Evolutionary conservation across 2,329 filamentous ascomycete species (phyloP).

Genomic region (Colletotrichum godetiae): DNA sequence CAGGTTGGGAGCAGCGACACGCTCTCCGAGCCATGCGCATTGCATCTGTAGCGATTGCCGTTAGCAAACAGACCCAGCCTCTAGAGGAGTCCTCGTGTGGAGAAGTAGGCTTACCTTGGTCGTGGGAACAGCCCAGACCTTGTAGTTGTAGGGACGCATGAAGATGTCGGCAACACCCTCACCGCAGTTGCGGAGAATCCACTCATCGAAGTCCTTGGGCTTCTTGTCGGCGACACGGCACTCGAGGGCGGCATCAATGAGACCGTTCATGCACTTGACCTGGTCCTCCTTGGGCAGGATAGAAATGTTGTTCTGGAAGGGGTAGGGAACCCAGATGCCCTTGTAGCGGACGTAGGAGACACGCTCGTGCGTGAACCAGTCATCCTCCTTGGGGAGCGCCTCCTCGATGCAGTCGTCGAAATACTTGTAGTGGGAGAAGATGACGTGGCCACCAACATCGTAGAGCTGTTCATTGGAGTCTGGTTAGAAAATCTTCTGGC

Average conservation of each 20-base stretch:
- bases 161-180: constrained; percentile 91
- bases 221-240: constrained; percentile 88
- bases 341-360: constrained; percentile 99
- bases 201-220: constrained; percentile 97
- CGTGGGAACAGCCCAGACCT: constrained; percentile 98
- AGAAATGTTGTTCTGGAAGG: constrained; percentile 99
- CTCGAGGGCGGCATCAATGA: constrained; percentile 94
- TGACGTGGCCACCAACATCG: constrained; percentile 98
- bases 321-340: constrained; percentile 96
- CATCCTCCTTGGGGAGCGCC: constrained; percentile 90
- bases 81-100: too few relatives aligned
- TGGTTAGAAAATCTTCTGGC: constrained; percentile 20
- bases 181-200: constrained; percentile 94
- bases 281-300: constrained; percentile 98
- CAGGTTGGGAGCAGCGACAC: constrained; percentile 95
- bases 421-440: constrained; percentile 99
- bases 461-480: constrained; percentile 75
- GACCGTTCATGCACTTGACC: constrained; percentile 91
- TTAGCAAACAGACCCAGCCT: neutral
- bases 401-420: constrained; percentile 99
- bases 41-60: constrained; percentile 79
- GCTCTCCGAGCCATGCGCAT: constrained; percentile 98
- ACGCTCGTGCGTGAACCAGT: constrained; percentile 98
- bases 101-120: constrained; percentile 77
- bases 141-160: constrained; percentile 99